Conservation (phyloP, 2,329 filamentous ascomycete genomes). For the Arthrobotrys musiformis region DNA sequence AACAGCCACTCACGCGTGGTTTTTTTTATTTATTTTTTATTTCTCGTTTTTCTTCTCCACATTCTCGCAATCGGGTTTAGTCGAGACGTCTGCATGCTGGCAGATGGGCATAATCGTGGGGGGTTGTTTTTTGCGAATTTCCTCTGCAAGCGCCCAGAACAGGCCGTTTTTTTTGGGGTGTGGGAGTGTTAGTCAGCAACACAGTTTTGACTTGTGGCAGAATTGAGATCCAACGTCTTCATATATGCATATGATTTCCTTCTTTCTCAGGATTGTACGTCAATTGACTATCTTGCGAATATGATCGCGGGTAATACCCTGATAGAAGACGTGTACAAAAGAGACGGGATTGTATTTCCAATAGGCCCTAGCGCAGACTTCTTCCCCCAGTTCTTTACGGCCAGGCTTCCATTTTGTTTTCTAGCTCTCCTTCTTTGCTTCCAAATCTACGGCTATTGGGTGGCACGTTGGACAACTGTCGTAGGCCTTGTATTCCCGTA, state of each 20-base stretch:
- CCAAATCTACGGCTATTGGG: slow-evolving; percentile 30
- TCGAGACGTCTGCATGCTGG: slow-evolving; percentile 31
- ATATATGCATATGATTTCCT: neutral
- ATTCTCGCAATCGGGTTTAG: slow-evolving; percentile 55
- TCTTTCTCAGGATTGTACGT: neutral
- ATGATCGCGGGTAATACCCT: neutral
- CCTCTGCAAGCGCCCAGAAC: neutral
- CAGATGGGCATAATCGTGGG: slow-evolving; percentile 43
- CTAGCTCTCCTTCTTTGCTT: neutral
- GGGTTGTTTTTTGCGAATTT: slow-evolving; percentile 24
- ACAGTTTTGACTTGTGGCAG: slow-evolving; percentile 18
- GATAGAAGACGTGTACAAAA: neutral
- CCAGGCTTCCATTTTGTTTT: neutral
- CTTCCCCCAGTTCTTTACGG: too few relatives aligned
- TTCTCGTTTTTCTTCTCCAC: too few relatives aligned
- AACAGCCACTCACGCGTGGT: slow-evolving; percentile 50
- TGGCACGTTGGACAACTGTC: slow-evolving; percentile 25
- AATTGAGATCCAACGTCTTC: neutral
- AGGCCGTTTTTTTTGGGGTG: neutral
- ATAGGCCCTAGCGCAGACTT: neutral
- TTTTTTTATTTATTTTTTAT: too few relatives aligned
- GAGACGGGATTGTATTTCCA: neutral
- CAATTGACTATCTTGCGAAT: slow-evolving; percentile 19
- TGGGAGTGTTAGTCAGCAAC: slow-evolving; percentile 49
- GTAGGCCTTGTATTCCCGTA: slow-evolving; percentile 29